Percentiles rank a stretch among this genome's conserved stretches.
Evolutionary conservation across 2,329 filamentous ascomycete genomes (phyloP).

Genomic region (Pseudopithomyces chartarum): DNA sequence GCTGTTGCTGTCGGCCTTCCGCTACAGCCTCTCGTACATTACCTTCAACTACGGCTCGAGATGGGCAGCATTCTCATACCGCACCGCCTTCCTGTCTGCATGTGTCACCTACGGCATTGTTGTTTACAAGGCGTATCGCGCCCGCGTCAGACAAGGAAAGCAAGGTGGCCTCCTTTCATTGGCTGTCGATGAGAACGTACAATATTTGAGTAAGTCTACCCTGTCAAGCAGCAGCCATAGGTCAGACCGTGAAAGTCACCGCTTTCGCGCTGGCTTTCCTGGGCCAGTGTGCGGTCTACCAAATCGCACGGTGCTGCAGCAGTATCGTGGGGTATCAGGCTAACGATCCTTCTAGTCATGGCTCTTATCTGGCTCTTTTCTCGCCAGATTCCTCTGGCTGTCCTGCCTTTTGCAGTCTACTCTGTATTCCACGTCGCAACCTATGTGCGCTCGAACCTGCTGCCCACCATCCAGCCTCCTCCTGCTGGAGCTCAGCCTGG

Average conservation of each 20-base stretch:
- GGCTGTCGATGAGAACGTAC: constrained; percentile 90
- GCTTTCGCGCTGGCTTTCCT: constrained; percentile 14
- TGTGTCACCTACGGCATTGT: constrained; percentile 96
- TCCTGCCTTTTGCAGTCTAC: constrained; percentile 95
- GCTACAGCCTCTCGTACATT: constrained; percentile 85
- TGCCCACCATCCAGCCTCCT: constrained; percentile 81
- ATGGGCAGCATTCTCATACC: constrained; percentile 84
- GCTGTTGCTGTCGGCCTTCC: constrained; percentile 79
- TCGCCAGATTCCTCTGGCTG: constrained; percentile 84
- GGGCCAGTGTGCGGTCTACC: too few relatives aligned
- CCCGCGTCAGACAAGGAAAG: constrained; percentile 76
- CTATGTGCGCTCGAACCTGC: constrained; percentile 90
- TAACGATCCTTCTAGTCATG: constrained; percentile 67
- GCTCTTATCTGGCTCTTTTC: constrained; percentile 93
- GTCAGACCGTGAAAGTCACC: constrained; percentile 11
- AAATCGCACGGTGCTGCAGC: neutral
- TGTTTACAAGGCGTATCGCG: constrained; percentile 95
- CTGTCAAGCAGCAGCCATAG: neutral
- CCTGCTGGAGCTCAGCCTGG: constrained; percentile 56
- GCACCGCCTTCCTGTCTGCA: constrained; percentile 85
- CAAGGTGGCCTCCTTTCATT: constrained; percentile 69
- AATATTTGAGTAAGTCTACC: constrained; percentile 81
- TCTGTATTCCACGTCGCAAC: constrained; percentile 98
- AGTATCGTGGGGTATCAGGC: constrained; percentile 1
- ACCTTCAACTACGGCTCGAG: constrained; percentile 83